Base-by-base conservation (phyloP, 2,329 filamentous ascomycete species). In the Sporothrix globosa region DNA sequence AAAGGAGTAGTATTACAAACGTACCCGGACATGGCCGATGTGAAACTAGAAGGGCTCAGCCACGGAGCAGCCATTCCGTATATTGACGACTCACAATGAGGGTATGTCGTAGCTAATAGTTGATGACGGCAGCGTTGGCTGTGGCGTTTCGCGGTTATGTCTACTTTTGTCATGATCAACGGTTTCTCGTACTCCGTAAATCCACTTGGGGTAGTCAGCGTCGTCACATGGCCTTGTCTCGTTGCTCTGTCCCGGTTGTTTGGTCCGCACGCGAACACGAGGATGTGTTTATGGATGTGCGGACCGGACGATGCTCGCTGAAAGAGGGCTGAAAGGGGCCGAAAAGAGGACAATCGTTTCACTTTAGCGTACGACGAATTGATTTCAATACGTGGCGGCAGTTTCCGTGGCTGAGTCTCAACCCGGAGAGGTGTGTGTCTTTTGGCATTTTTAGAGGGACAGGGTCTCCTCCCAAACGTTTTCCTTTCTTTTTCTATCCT, bases 21-120 rank as follows among this genome's bases (percentile, higher is more conserved):
- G 14, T n/a, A 30, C 44, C n/a, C 63, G 63, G 63, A 67, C 48
- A 67, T 67, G 48, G 48, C 63, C 63, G 63, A 67, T 48, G 34
- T 30, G 19, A 67, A 34, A 48, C 63, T 54, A 48, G 44, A 34
- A 50, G 34, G 27, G 44, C 60, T 65, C 19, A 65, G 19, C 21
- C 30, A 48, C 60, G 44, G 27, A 34, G 44, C 61, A 50, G 30
- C 44, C 44, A 30, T 34, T 24, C 63, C 27, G 24, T 19, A 48
- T 54, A 54, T 48, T 13, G 30, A 48, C 41, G 34, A 34, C 34
- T 34, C 34, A 34, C 34, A 34, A 34, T 9, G 34, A 34, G 34
- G 1, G 27, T 30, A 34, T 34, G 11, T 17, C 41, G 10, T 44
- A 44, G 11, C 11, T 44, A 44, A 7, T 13, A 9, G 19, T 60